phyloP scores from a whole-genome alignment of 495 filamentous ascomycete genomes.

The Daldinia decipiens region DNA sequence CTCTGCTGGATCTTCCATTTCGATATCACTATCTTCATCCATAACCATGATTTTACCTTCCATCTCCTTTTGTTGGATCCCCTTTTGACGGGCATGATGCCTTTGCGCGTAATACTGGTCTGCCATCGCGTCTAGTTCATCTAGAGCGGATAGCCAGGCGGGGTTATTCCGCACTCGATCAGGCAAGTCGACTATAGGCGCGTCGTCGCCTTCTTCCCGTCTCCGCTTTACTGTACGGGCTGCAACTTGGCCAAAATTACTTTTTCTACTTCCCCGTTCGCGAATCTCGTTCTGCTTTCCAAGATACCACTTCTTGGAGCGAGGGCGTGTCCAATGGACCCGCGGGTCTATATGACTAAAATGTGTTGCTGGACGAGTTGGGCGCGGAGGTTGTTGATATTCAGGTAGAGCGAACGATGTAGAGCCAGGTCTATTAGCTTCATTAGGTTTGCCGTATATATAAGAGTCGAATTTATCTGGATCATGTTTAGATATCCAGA shows the following conservation, averaged over 20 bases:
- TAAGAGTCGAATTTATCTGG: constrained; percentile 40
- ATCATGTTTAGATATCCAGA: constrained; percentile 43
- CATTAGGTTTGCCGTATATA: constrained; percentile 44
- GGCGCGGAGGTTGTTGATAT: constrained; percentile 29
- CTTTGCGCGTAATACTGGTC: constrained; percentile 18
- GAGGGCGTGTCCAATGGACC: constrained; percentile 52
- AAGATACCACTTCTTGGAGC: constrained; percentile 52
- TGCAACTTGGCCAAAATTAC: constrained; percentile 54
- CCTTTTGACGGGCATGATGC: constrained; percentile 10
- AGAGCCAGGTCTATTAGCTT: constrained; percentile 43
- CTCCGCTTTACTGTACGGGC: constrained; percentile 46
- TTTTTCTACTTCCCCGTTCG: constrained; percentile 54
- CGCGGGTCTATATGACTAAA: constrained; percentile 58
- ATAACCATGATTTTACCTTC: not conserved
- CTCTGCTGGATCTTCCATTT: constrained; percentile 4
- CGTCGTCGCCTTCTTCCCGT: constrained; percentile 44
- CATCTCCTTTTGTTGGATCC: not conserved
- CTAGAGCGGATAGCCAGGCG: constrained; percentile 40
- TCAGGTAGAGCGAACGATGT: constrained; percentile 28
- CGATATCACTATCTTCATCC: constrained; percentile 11
- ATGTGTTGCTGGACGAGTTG: constrained; percentile 35
- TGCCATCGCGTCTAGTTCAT: constrained; percentile 40
- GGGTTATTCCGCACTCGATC: constrained; percentile 44
- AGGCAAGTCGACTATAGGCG: constrained; percentile 38
- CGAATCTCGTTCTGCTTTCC: constrained; percentile 57